Evolutionary conservation across 208 protist species (phyloP), one percentile per base, ranked within the genome.

Genomic region (Trypanosoma brucei): DNA sequence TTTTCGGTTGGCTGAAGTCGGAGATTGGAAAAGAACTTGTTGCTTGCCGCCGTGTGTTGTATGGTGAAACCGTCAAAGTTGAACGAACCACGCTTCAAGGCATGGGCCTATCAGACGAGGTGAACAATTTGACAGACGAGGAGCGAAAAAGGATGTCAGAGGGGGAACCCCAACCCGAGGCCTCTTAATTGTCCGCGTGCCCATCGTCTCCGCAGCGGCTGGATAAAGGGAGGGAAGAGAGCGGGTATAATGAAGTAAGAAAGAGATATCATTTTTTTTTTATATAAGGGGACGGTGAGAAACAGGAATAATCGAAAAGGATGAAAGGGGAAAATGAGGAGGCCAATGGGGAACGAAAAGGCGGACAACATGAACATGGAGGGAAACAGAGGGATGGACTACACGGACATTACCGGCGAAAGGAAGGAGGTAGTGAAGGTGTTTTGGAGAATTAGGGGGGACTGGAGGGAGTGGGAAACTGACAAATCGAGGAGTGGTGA

Each of bases 1-100:
- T 94, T n/a, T 68, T 94, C 2, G 78, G 81, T 49, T 94, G 83
- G 81, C 77, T 94, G 65, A 90, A 92, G 78, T 79, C 72, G 11
- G 83, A 79, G 57, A 88, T 92, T 55, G 84, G 71, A 6, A 92
- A 92, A 64, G 88, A 94, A 70, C 62, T 94, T 35, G 63, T 75
- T 56, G 59, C 67, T 38, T 72, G 73, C 31, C 83, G 88, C 14
- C 70, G 75, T 14, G 63, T 94, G 52, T 59, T 92, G 8, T 92
- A 94, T 75, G 65, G 75, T 35, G 69, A 69, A 53, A 34, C 62
- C 2, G 57, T 68, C 9, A 63, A 60, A 1, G 22, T 75, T 4
- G 55, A 75, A 50, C 36, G 64, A 11, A 37, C 35, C 30, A 44
- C 48, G 3, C 36, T 55, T 3, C 40, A 59, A 22, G 52, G 52